Conservation (phyloP, 192 early-diverging fungal species). For the Chytriomyces sp. region DNA sequence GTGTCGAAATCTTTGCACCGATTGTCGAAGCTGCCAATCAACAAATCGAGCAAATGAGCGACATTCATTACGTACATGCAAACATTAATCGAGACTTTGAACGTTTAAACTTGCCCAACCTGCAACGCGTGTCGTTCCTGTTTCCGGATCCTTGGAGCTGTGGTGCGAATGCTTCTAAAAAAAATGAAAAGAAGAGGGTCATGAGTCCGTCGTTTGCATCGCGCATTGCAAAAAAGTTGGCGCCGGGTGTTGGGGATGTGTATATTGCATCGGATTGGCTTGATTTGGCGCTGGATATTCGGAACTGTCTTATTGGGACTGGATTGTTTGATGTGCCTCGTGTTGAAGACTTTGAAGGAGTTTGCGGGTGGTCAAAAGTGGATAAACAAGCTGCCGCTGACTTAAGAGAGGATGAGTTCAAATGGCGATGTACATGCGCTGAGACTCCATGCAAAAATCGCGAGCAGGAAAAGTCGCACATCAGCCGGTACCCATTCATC, state of each 20-base stretch:
- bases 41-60: background rate
- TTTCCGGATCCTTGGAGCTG: conserved; percentile 42
- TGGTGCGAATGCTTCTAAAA: conserved; percentile 14
- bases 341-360: background rate
- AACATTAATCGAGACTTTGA: conserved; percentile 34
- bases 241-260: conserved; percentile 25
- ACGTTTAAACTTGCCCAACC: conserved; percentile 29
- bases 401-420: background rate
- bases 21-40: conserved; percentile 28
- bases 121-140: conserved; percentile 30
- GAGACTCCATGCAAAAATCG: background rate
- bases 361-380: too few species aligned
- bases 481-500: conserved; percentile 7
- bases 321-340: conserved; percentile 34
- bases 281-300: conserved; percentile 39
- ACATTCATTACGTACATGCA: conserved; percentile 36
- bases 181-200: conserved; percentile 37
- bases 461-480: conserved; percentile 9
- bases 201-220: conserved; percentile 35
- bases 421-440: background rate
- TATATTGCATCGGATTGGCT: conserved; percentile 42
- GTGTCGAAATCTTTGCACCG: conserved; percentile 37
- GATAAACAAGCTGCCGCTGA: background rate
- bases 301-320: conserved; percentile 22
- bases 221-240: conserved; percentile 11